A percentile compares a stretch with the other conserved stretches of the same genome.
phyloP scores from a whole-genome alignment of 2,329 filamentous ascomycete genomes.

The Pseudopithomyces chartarum region DNA sequence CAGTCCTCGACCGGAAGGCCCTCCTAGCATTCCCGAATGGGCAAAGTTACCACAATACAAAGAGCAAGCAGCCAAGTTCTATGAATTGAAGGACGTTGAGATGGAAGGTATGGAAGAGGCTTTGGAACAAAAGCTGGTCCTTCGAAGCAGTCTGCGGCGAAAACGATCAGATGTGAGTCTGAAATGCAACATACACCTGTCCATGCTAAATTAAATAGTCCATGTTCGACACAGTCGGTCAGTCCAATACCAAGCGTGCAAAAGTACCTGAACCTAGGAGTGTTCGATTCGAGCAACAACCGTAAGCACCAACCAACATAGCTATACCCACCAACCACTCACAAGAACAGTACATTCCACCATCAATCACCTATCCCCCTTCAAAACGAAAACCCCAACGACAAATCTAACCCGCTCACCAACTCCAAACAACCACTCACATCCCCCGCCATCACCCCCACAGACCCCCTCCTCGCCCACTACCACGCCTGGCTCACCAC shows the following conservation, averaged over 20 bases:
- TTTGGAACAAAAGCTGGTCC: neutral
- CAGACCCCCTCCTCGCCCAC: conserved; percentile 2
- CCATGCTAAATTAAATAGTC: neutral
- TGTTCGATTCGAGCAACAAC: neutral
- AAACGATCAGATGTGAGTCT: conserved; percentile 1
- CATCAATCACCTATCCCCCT: neutral
- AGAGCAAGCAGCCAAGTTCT: neutral
- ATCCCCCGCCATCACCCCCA: neutral
- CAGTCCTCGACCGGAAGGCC: neutral
- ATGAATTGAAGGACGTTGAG: neutral
- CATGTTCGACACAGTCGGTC: neutral
- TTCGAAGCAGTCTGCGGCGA: neutral
- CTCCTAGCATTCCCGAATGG: neutral
- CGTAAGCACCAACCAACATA: neutral
- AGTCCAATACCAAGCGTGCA: neutral
- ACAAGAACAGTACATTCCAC: neutral
- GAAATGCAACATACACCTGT: neutral
- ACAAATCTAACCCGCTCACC: neutral
- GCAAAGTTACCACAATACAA: neutral
- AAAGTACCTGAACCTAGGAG: neutral
- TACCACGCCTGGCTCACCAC: neutral
- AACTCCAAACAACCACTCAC: neutral
- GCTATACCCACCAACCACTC: neutral
- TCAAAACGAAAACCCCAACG: neutral
- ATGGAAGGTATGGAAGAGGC: conserved; percentile 1